These are phyloP conservation scores for Suhomyces sp. DNA, from an alignment of 805 yeast genomes.

Conservation along the genomic window DNA sequence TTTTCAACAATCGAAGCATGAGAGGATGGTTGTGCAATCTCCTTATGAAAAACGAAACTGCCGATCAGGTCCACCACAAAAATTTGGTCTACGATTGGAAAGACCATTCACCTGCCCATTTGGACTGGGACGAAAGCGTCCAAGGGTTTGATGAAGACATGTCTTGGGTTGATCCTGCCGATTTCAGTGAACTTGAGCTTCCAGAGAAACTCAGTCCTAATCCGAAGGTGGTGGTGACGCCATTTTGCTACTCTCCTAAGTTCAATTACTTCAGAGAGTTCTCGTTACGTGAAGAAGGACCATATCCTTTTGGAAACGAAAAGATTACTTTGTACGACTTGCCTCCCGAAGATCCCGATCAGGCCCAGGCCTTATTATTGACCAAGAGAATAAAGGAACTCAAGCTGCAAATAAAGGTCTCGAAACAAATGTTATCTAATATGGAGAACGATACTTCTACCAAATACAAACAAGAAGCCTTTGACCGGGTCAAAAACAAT, in stretches of 20 bases:
- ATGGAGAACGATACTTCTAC: not conserved
- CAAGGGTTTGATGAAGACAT: conserved; percentile 28
- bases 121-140: conserved; percentile 21
- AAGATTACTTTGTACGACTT: conserved; percentile 65
- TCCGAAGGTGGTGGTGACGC: conserved; percentile 45
- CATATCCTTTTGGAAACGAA: conserved; percentile 60
- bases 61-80: not conserved
- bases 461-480: conserved; percentile 10
- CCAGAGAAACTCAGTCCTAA: conserved; percentile 37
- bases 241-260: conserved; percentile 53
- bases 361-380: conserved; percentile 49
- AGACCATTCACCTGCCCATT: not conserved
- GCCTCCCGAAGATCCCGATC: conserved; percentile 52
- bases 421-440: not conserved
- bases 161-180: conserved; percentile 74
- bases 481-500: conserved; percentile 11
- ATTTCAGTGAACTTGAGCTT: conserved; percentile 67
- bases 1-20: conserved; percentile 54
- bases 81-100: not conserved
- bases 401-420: conserved; percentile 13
- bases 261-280: conserved; percentile 60
- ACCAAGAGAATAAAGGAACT: conserved; percentile 14
- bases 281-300: conserved; percentile 40
- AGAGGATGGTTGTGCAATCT: conserved; percentile 17
- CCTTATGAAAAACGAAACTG: not conserved